Conservation (phyloP, 2,329 filamentous ascomycete genomes). For the Ophiostoma sp. region DNA sequence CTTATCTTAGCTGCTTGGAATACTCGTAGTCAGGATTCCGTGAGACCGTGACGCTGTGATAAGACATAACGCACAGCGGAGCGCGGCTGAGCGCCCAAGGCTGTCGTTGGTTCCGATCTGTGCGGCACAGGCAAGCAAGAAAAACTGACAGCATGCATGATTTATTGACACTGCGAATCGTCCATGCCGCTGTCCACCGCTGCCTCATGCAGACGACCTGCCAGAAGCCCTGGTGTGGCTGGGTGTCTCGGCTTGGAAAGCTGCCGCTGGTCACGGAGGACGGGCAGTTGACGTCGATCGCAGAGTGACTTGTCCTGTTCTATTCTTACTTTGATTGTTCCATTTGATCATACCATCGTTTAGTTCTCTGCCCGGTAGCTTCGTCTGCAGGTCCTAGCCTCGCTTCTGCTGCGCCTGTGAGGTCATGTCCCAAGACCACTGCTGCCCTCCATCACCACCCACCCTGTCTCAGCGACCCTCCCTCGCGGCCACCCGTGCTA, state of each 20-base stretch:
- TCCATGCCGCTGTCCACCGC: background rate
- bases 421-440: background rate
- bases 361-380: too few species aligned
- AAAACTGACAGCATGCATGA: background rate
- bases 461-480: slow-evolving; percentile 16
- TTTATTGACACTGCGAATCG: background rate
- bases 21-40: too few species aligned
- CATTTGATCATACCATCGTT: background rate
- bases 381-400: background rate
- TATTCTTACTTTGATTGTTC: background rate
- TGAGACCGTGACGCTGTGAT: too few species aligned
- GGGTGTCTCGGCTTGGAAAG: slow-evolving; percentile 9
- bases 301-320: background rate
- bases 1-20: too few species aligned
- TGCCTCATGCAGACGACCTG: background rate
- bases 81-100: background rate
- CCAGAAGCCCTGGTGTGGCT: background rate
- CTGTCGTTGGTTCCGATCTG: background rate
- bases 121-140: background rate
- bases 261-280: slow-evolving; percentile 10
- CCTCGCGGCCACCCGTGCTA: background rate
- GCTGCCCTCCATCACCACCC: background rate
- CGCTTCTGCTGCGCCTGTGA: slow-evolving; percentile 4
- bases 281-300: background rate
- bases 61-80: background rate